Base-by-base conservation (phyloP, 1,284 basidiomycete genomes). In the Pseudozyma tsukubaensis region DNA sequence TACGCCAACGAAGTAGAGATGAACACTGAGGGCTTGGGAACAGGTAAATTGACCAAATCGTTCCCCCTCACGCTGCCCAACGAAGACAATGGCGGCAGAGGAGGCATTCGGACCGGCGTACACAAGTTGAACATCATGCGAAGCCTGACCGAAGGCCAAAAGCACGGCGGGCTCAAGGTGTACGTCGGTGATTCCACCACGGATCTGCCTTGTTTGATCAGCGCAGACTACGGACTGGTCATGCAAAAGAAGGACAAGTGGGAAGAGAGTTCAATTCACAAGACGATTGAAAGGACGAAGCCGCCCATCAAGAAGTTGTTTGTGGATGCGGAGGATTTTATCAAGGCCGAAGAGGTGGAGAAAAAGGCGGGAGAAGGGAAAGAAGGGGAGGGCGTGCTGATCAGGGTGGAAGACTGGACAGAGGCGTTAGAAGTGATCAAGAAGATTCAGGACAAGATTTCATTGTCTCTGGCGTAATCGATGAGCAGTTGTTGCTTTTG, bases 101-200 rank as follows among this genome's bases (percentile, higher is more conserved):
- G 51, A 0, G 72, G 58, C 2, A 77, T 84, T 11, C 44, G 81
- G 0, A 82, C 76, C 0, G 80, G 64, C 0, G 21, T 57, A 4
- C 65, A 84, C 70, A 84, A 84, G 48, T 48, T 73, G 2, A 18
- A 58, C 3, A 49, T 74, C 13, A 52, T 77, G 49, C 21, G 66
- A 5, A 6, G 42, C 5, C 35, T 76, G 13, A 12, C 39, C 16
- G 12, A 47, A 40, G n/a, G 18, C 10, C 21, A 43, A 16, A 13
- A 42, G 14, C 21, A 19, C 1, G 39, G n/a, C n/a, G n/a, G n/a
- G n/a, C n/a, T 66, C 2, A 72, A 37, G 12, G 59, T 84, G 16
- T 84, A 81, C 50, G 62, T 82, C 0, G 83, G 83, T 16, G 83
- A 84, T 49, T 77, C 77, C 24, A 59, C 60, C 19, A 83, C 82